phyloP scores from a whole-genome alignment of 768 basidiomycete species.

The Collybia mongolica region DNA sequence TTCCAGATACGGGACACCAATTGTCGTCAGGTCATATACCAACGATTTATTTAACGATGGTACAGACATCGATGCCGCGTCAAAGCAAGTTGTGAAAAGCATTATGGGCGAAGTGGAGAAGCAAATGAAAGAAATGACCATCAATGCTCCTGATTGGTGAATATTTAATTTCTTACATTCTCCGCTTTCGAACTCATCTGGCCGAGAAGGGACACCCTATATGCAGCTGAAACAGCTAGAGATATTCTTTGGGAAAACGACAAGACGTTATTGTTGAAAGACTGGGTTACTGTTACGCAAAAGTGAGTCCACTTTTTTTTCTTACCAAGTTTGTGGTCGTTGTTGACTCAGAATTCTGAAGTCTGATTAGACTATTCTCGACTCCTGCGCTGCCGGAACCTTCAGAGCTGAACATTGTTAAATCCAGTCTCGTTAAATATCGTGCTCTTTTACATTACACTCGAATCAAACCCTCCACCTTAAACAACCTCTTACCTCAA shows the following conservation, averaged over 20 bases:
- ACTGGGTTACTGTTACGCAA: too few relatives aligned
- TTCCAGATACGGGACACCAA: slow-evolving; percentile 53
- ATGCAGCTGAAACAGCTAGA: slow-evolving; percentile 13
- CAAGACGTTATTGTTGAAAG: too few relatives aligned
- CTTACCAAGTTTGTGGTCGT: too few relatives aligned
- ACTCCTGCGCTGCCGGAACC: too few relatives aligned
- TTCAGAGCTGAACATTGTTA: too few relatives aligned
- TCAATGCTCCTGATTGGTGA: slow-evolving; percentile 71
- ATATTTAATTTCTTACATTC: slow-evolving; percentile 11
- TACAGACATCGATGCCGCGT: slow-evolving; percentile 31
- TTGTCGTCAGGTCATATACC: slow-evolving; percentile 47
- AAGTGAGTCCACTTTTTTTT: too few relatives aligned
- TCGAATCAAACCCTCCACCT: not conserved
- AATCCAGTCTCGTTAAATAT: too few relatives aligned
- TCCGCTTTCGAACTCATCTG: slow-evolving; percentile 5
- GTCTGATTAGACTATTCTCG: too few relatives aligned
- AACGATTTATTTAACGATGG: slow-evolving; percentile 39
- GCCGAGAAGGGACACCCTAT: slow-evolving; percentile 54
- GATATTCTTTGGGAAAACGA: too few relatives aligned
- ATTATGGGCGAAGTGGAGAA: slow-evolving; percentile 52
- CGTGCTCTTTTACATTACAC: too few relatives aligned
- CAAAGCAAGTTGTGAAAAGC: slow-evolving; percentile 52
- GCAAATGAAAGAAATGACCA: slow-evolving; percentile 49
- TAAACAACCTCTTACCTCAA: slow-evolving; percentile 20
- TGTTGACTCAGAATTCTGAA: too few relatives aligned